Evolutionary conservation across 75 land plant species (phyloP).

Genomic region (Selaginella tamariscina): DNA sequence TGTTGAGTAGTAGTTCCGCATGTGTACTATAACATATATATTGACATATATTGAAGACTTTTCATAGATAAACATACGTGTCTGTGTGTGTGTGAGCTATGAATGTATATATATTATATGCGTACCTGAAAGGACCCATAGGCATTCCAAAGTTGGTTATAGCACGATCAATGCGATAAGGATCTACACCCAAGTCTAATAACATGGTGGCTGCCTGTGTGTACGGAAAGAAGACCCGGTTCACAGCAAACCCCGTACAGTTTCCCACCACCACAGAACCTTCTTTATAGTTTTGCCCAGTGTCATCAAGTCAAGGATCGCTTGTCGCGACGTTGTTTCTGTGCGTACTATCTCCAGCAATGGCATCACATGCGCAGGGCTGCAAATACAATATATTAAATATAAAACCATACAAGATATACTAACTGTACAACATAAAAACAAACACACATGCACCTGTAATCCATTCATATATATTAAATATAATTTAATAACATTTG

Average conservation of each 20-base stretch:
- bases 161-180: conserved; percentile 28
- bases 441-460: too few relatives aligned
- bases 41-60: too few relatives aligned
- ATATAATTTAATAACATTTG: neutral
- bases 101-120: neutral
- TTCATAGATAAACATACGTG: too few relatives aligned
- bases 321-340: conserved; percentile 33
- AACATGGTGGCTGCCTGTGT: conserved; percentile 26
- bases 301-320: conserved; percentile 31
- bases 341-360: conserved; percentile 36
- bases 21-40: too few relatives aligned
- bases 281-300: conserved; percentile 35
- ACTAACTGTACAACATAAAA: too few relatives aligned
- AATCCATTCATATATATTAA: too few relatives aligned
- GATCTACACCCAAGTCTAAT: conserved; percentile 31
- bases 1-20: too few relatives aligned
- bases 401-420: too few relatives aligned
- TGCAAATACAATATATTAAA: conserved; percentile 21
- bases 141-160: conserved; percentile 41
- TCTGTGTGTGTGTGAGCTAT: too few relatives aligned
- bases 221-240: conserved; percentile 38
- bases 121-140: conserved; percentile 39
- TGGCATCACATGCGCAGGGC: conserved; percentile 43
- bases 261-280: conserved; percentile 31
- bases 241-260: conserved; percentile 40